Evolutionary conservation across 345 rosid genomes (phyloP).

Genomic region (Salix dunnii): DNA sequence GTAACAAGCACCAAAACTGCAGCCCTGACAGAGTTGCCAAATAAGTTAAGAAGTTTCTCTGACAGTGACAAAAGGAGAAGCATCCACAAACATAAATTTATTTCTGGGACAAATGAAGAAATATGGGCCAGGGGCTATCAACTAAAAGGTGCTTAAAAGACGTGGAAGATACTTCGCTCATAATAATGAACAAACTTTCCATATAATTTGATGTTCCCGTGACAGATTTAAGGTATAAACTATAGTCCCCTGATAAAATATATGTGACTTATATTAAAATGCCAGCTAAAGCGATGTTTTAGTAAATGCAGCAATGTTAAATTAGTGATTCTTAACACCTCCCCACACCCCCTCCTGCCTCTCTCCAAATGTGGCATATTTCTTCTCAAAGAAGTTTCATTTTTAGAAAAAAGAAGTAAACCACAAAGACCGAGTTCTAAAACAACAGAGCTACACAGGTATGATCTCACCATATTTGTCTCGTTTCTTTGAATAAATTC

Average conservation of each 20-base stretch:
- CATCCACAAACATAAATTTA: neutral
- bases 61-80: neutral
- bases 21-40: conserved; percentile 40
- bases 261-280: neutral
- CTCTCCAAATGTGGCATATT: neutral
- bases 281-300: neutral
- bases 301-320: neutral
- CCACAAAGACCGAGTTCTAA: neutral
- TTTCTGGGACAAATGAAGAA: neutral
- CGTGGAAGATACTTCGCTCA: neutral
- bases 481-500: neutral
- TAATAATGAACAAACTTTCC: neutral
- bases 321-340: neutral
- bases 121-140: neutral
- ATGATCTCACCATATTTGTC: neutral
- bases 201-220: neutral
- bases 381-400: neutral
- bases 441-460: neutral
- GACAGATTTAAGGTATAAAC: neutral
- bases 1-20: conserved; percentile 43
- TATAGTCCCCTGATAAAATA: neutral
- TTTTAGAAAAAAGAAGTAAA: neutral
- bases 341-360: neutral
- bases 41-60: neutral
- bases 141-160: neutral